phyloP scores from a whole-genome alignment of 2,329 filamentous ascomycete genomes.

The Fusarium cyanostomum region DNA sequence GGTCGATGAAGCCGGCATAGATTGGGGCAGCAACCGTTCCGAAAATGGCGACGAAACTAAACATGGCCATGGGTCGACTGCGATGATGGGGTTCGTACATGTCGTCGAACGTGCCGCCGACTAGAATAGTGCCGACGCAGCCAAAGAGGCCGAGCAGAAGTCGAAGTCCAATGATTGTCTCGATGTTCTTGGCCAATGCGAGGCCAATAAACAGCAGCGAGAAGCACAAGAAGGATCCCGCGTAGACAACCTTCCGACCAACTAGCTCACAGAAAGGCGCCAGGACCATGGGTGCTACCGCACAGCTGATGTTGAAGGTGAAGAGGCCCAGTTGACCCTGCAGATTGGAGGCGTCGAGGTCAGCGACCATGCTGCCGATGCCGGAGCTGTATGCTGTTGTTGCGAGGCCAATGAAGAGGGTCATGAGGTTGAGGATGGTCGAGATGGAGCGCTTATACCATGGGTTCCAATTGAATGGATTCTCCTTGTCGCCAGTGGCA shows the following conservation, averaged over 20 bases:
- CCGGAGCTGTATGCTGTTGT: constrained; percentile 35
- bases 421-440: constrained; percentile 38
- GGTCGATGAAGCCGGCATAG: constrained; percentile 36
- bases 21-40: constrained; percentile 35
- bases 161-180: constrained; percentile 35
- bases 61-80: constrained; percentile 39
- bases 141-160: constrained; percentile 36
- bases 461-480: constrained; percentile 38
- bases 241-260: constrained; percentile 35
- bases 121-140: constrained; percentile 37
- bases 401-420: constrained; percentile 34
- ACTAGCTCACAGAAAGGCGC: constrained; percentile 36
- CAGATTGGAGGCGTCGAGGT: constrained; percentile 29
- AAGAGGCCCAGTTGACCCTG: constrained; percentile 35
- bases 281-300: constrained; percentile 31
- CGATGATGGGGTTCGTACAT: constrained; percentile 39
- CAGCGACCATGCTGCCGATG: constrained; percentile 30
- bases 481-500: constrained; percentile 35
- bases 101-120: constrained; percentile 37
- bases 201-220: constrained; percentile 35
- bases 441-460: constrained; percentile 38
- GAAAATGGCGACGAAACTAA: constrained; percentile 37
- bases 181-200: constrained; percentile 31
- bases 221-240: constrained; percentile 32
- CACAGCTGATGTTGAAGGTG: constrained; percentile 38